These are phyloP conservation scores for Nitzschia inconspicua DNA, from an alignment of 108 stramenopile species.

Conservation along the genomic window DNA sequence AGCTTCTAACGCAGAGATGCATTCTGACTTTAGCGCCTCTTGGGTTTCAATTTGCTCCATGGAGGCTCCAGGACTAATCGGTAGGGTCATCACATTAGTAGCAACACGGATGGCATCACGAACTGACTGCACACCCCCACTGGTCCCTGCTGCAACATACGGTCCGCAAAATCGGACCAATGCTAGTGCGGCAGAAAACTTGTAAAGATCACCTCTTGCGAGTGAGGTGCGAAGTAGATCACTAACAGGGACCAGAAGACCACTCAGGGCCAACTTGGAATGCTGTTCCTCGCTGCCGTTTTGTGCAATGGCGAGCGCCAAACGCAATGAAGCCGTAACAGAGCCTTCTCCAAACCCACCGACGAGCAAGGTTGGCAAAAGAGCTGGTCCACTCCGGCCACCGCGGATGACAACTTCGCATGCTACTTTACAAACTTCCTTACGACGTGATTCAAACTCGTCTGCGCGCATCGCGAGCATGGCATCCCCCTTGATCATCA, in stretches of 20 bases:
- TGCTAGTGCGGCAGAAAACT: conserved; percentile 55
- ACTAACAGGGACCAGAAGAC: conserved; percentile 68
- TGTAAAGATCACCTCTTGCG: conserved; percentile 49
- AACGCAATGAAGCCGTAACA: conserved; percentile 51
- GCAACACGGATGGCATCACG: conserved; percentile 58
- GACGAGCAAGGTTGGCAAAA: conserved; percentile 68
- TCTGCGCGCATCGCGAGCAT: conserved; percentile 34
- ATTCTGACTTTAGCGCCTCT: conserved; percentile 57
- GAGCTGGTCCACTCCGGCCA: conserved; percentile 32
- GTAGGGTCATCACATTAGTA: conserved; percentile 53
- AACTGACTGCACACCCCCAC: conserved; percentile 50
- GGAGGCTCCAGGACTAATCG: conserved; percentile 32
- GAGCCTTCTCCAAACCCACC: conserved; percentile 70
- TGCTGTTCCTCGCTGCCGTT: conserved; percentile 61
- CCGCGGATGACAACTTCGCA: conserved; percentile 49
- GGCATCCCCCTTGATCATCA: conserved; percentile 28
- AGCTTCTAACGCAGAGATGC: conserved; percentile 63
- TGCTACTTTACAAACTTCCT: conserved; percentile 60
- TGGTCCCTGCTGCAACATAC: conserved; percentile 39
- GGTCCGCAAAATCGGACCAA: conserved; percentile 76
- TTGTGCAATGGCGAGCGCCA: conserved; percentile 61
- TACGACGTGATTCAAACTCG: conserved; percentile 41
- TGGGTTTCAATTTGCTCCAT: conserved; percentile 40
- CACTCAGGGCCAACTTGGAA: conserved; percentile 57
- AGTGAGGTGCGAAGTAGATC: conserved; percentile 63